These are phyloP conservation scores for Scheffersomyces cryptocercus DNA, from an alignment of 1,139 yeast species.

Conservation along the genomic window DNA sequence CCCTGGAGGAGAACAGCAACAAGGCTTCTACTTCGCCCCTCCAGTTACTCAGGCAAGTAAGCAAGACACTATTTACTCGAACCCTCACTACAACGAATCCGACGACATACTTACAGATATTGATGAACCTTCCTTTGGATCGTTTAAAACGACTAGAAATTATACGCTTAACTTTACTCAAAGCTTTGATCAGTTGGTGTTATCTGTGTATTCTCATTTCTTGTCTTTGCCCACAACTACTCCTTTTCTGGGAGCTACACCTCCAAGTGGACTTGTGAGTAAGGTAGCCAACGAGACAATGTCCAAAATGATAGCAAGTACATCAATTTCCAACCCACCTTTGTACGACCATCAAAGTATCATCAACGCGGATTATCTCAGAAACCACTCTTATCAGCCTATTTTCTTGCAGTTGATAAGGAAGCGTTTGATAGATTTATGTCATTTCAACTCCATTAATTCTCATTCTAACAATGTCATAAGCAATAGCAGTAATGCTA, in stretches of 20 bases:
- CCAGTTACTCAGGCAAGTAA: constrained; percentile 6
- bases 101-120: constrained; percentile 46
- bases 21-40: constrained; percentile 7
- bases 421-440: constrained; percentile 43
- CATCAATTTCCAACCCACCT: constrained; percentile 20
- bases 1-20: constrained; percentile 10
- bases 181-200: constrained; percentile 38
- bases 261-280: constrained; percentile 49
- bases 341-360: constrained; percentile 37
- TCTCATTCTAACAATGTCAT: constrained; percentile 1
- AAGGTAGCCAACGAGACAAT: constrained; percentile 47
- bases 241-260: constrained; percentile 44
- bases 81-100: constrained; percentile 39
- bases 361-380: constrained; percentile 34
- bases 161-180: constrained; percentile 40
- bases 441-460: constrained; percentile 21
- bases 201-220: constrained; percentile 36
- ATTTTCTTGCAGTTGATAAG: constrained; percentile 46
- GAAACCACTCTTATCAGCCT: constrained; percentile 38
- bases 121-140: constrained; percentile 29
- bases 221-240: constrained; percentile 48
- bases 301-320: constrained; percentile 24
- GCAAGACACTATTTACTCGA: constrained; percentile 22
- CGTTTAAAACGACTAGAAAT: constrained; percentile 24
- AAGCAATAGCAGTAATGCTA: neutral